Evolutionary conservation across 2,329 filamentous ascomycete genomes (phyloP).

Genomic region (Aspergillus eucalypticola): DNA sequence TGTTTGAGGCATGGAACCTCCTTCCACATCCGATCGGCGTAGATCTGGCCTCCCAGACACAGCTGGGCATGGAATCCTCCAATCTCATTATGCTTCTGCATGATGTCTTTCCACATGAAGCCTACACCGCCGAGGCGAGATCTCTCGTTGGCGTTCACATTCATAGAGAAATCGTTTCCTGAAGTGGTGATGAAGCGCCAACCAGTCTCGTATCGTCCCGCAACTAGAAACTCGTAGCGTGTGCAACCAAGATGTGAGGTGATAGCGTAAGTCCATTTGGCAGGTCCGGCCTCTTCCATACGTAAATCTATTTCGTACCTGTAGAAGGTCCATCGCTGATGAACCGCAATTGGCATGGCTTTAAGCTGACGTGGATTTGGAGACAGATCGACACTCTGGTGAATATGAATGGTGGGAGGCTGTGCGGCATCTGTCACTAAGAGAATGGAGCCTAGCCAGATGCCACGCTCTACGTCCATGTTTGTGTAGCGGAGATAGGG

Average conservation of each 20-base stretch:
- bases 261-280: slow-evolving; percentile 97
- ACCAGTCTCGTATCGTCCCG: slow-evolving; percentile 81
- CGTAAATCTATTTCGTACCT: slow-evolving; percentile 87
- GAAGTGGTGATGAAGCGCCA: slow-evolving; percentile 97
- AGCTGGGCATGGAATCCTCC: slow-evolving; percentile 94
- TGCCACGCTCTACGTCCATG: slow-evolving; percentile 88
- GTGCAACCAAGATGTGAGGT: slow-evolving; percentile 96
- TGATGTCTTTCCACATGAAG: slow-evolving; percentile 98
- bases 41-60: slow-evolving; percentile 91
- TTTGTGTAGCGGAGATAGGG: slow-evolving; percentile 95
- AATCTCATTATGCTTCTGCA: slow-evolving; percentile 95
- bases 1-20: slow-evolving; percentile 91
- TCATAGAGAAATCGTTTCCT: slow-evolving; percentile 90
- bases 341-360: slow-evolving; percentile 77
- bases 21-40: slow-evolving; percentile 93
- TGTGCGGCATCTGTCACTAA: slow-evolving; percentile 88
- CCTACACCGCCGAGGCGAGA: slow-evolving; percentile 83
- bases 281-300: slow-evolving; percentile 76
- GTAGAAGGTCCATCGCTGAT: slow-evolving; percentile 94
- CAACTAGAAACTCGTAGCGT: slow-evolving; percentile 95
- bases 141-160: slow-evolving; percentile 82
- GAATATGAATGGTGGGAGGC: slow-evolving; percentile 93
- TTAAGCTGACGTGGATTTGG: slow-evolving; percentile 88
- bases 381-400: slow-evolving; percentile 84
- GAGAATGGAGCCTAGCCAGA: slow-evolving; percentile 92